These are phyloP conservation scores for Candida loeiensis DNA, from an alignment of 805 yeast species.

Conservation along the genomic window DNA sequence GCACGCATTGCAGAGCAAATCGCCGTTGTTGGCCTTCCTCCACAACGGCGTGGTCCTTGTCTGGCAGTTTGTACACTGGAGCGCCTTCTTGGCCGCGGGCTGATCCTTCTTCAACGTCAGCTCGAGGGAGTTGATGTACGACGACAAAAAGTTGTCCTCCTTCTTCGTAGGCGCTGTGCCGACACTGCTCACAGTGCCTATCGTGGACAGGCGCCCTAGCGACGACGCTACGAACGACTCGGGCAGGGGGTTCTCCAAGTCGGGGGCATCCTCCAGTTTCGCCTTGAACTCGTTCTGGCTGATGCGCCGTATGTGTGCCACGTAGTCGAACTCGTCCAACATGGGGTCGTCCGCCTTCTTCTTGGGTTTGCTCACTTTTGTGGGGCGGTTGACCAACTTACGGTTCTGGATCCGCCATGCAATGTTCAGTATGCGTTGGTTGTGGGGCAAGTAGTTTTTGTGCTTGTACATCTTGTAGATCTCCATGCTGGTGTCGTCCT, in stretches of 20 bases:
- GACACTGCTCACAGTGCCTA: not conserved
- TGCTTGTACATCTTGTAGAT: constrained; percentile 41
- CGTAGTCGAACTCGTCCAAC: constrained; percentile 43
- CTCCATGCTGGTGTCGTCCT: constrained; percentile 34
- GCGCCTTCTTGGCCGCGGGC: constrained; percentile 13
- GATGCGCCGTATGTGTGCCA: constrained; percentile 41
- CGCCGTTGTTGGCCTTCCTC: constrained; percentile 42
- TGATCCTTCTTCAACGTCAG: constrained; percentile 30
- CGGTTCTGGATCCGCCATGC: constrained; percentile 45
- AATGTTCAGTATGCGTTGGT: constrained; percentile 38
- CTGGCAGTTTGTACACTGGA: constrained; percentile 42
- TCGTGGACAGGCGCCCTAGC: constrained; percentile 1
- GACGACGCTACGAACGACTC: constrained; percentile 10
- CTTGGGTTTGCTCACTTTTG: constrained; percentile 7
- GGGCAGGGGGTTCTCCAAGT: not conserved
- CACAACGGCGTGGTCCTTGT: constrained; percentile 45
- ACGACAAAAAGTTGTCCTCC: constrained; percentile 27
- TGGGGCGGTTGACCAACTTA: constrained; percentile 20
- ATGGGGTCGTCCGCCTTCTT: constrained; percentile 21
- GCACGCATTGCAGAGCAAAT: constrained; percentile 44
- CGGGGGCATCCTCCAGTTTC: constrained; percentile 12
- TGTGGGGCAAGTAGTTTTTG: constrained; percentile 41
- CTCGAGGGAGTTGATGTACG: constrained; percentile 39
- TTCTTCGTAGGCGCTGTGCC: constrained; percentile 10
- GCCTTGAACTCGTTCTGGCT: constrained; percentile 34